Base-by-base conservation (phyloP, 2,329 filamentous ascomycete genomes). In the Penicillium sp. region DNA sequence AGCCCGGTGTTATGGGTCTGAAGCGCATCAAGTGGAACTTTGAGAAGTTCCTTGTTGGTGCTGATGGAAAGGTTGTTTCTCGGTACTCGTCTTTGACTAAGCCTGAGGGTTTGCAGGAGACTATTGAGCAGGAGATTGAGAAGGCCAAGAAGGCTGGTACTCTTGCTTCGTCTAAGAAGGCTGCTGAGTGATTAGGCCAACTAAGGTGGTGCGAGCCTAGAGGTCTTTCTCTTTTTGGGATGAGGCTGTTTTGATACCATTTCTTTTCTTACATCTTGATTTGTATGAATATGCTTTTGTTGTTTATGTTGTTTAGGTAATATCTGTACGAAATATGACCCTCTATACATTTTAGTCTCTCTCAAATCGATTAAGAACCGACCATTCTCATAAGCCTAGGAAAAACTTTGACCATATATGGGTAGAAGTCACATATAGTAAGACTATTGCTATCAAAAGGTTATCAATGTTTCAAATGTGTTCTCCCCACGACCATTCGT, bases 1-100 rank as follows among this genome's bases (percentile, higher is more conserved):
- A 92, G 81, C 85, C 93, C 1, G 93, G 95, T 23, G 71, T 97
- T 55, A 79, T 98, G 79, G 95, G 95, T 21, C 75, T 98, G 72
- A 93, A 96, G 88, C 79, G 88, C 61, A 83, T 99, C 69, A 97
- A 98, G 89, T 99, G 95, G 95, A 99, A 99, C 80, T 99, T 98
- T 81, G 95, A 99, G 78, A 99, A 99, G 85, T 99, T 97, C 79
- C 80, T 99, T 62, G 81, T 99, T 64, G 89, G 88, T 59, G 85
- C 86, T 61, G 92, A 98, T 76, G 95, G 95, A 26, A 84, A 89
- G 78, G 92, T 98, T 67, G 89, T 90, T 78, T 84, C 84, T 27
- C 82, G 95, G 64, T 99, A 92, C 92, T 90, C 91, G 33, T 93
- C 90, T 76, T 90, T 87, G 19, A 92, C 90, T 59, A 95, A 93